Base-by-base conservation (phyloP, 176 grass and related monocot genomes). In the Alloteropsis semialata region DNA sequence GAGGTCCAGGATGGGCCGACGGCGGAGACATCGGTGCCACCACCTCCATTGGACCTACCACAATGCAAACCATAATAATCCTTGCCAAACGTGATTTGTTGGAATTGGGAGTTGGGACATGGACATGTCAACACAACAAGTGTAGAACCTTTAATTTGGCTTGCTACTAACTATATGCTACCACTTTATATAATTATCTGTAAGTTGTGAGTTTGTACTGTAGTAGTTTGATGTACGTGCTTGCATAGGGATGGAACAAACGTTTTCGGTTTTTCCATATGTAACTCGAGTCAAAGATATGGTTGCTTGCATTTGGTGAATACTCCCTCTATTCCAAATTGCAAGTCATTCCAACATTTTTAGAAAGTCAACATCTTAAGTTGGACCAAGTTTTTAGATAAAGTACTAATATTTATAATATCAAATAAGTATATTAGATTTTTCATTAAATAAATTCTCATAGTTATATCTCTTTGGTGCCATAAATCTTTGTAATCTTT, bases 1-100 rank as follows among this genome's bases (percentile, higher is more conserved):
- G 72, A 87, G 42, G 86, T 87, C 38, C 32, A 44, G 55, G 10
- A 88, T 0, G 79, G 79, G 10, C 51, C 79, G 1, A 82, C 85
- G 0, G 8, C 5, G 0, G 72, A 77, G 19, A 82, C 86, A 13
- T 62, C 51, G 25, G 8, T 87, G 28, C 86, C 79, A 9, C 14
- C 43, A 3, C 86, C 72, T 5, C 86, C 86, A 4, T 3, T 19
- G 2, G 86, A 87, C 33, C 64, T 88, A 3, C 74, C 86, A 2
- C 56, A 56, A 8, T 88, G 86, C 45, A 61, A 32, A 36, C 0
- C 25, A 60, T n/a, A n/a, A n/a, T n/a, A n/a, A n/a, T 49, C 17
- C 12, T 39, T 5, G 6, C 7, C 13, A 15, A 70, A 13, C 10
- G 5, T 1, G 50, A n/a, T 34, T 21, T 29, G 19, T 51, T 70